Evolutionary conservation across 192 early-diverging fungal species (phyloP).

Genomic region (Entomortierella parvispora): DNA sequence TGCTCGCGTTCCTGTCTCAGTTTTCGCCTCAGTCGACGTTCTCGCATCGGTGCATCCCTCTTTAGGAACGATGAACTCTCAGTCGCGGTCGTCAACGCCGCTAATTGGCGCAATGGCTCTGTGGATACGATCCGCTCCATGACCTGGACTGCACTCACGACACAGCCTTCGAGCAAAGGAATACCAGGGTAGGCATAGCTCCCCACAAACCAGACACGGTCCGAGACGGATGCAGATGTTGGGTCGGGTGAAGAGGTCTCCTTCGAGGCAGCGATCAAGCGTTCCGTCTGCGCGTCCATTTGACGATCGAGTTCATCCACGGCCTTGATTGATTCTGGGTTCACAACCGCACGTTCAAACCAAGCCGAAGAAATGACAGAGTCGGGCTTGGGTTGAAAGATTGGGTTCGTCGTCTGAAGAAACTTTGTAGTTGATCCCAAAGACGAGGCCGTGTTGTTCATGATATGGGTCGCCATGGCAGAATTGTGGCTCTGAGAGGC

Average conservation of each 20-base stretch:
- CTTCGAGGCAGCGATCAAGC: conserved; percentile 12
- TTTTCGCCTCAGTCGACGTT: conserved; percentile 21
- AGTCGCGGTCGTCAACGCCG: conserved; percentile 5
- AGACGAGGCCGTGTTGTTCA: conserved; percentile 57
- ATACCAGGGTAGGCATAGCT: conserved; percentile 69
- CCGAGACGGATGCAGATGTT: conserved; percentile 27
- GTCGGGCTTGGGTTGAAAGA: conserved; percentile 47
- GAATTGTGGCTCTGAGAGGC: conserved; percentile 48
- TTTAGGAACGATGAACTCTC: conserved; percentile 35
- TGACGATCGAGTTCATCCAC: conserved; percentile 58
- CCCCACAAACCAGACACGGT: conserved; percentile 66
- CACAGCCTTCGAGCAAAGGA: conserved; percentile 71
- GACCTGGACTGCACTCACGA: conserved; percentile 64
- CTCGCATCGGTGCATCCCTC: conserved; percentile 42
- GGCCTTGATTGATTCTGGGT: conserved; percentile 59
- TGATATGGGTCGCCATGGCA: conserved; percentile 61
- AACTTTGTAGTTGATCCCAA: conserved; percentile 42
- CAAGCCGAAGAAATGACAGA: conserved; percentile 52
- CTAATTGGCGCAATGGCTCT: conserved; percentile 12
- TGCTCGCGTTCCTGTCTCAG: not conserved
- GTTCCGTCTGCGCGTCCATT: conserved; percentile 28
- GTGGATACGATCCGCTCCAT: conserved; percentile 52
- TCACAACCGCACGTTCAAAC: conserved; percentile 70
- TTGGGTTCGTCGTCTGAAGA: conserved; percentile 72
- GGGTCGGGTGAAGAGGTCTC: no score